Evolutionary conservation across 2,329 filamentous ascomycete species (phyloP), one percentile per base, ranked within the genome.

Genomic region (Macrophomina phaseolina): DNA sequence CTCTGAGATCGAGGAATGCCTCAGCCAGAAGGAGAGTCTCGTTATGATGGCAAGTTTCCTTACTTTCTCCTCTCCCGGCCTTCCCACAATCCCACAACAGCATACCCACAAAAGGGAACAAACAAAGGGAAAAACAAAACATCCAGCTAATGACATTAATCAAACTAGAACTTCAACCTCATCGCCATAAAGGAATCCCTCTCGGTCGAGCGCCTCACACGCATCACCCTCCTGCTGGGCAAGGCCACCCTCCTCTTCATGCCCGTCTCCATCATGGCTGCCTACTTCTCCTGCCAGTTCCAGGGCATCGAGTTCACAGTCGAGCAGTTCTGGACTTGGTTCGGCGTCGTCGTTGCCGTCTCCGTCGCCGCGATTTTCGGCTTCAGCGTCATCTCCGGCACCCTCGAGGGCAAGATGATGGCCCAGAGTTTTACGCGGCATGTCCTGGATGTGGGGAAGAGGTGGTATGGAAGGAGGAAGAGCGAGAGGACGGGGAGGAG

Each of bases 181-280:
- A 91, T 90, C 67, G 87, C 90, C 18, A 87, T 92, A 73, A 92
- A 91, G 74, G 90, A 93, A 76, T 91, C 90, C 0, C 86, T 88
- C 69, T 87, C 88, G 4, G 90, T 92, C 11, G 90, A 91, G 67
- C 85, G 89, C 23, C 83, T 93, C 23, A 92, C 90, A 0, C 83
- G 90, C 67, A 89, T 90, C 69, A 91, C 90, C 3, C 87, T 92
- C 4, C 80, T 93, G 5, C 82, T 93, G 11, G 90, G 90, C 55
- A 93, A 93, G 75, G 86, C 90, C 5, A 91, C 89, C 12, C 90
- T 93, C 48, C 81, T 93, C 62, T 93, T 93, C 79, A 82, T 93
- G 65, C 91, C 91, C 0, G 89, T 93, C 68, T 90, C 86, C 70
- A 84, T 93, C 58, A 89, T 93, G 86, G 92, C 90, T 3, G 87